These are phyloP conservation scores for Candida gorgasii DNA, from an alignment of 805 yeast species.

Conservation along the genomic window DNA sequence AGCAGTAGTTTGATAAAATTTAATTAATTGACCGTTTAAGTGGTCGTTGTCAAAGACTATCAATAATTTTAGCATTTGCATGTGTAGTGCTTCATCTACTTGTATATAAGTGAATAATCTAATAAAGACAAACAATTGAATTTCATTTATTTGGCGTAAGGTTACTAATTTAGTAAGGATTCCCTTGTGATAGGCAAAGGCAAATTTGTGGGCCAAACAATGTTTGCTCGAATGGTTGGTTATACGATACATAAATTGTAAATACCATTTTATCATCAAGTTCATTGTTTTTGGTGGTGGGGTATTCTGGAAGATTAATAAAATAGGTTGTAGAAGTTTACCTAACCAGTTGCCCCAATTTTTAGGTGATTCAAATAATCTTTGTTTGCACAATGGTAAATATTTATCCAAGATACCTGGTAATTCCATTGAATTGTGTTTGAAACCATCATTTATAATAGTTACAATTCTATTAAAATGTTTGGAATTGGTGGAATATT, in stretches of 20 bases:
- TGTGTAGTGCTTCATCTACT: background rate
- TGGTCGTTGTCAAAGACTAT: background rate
- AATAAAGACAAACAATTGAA: slow-evolving; percentile 3
- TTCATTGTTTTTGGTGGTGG: background rate
- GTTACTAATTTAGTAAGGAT: background rate
- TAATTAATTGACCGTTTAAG: slow-evolving; percentile 6
- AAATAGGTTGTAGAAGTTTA: background rate
- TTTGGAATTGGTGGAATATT: background rate
- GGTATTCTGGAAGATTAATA: background rate
- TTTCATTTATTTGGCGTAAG: background rate
- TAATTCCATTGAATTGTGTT: background rate
- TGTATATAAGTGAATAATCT: slow-evolving; percentile 3
- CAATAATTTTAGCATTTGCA: slow-evolving; percentile 3
- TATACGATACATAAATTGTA: background rate
- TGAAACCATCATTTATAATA: background rate
- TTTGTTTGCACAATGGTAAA: background rate
- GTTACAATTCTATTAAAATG: background rate
- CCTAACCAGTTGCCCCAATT: background rate
- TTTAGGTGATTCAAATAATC: background rate
- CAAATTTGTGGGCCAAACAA: background rate
- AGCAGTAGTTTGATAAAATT: slow-evolving; percentile 3
- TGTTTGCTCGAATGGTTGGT: background rate
- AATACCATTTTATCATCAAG: slow-evolving; percentile 6
- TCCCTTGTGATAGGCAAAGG: background rate
- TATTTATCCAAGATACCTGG: background rate